These are phyloP conservation scores for Tulasnella sp. DNA, from an alignment of 768 basidiomycete genomes.

Conservation along the genomic window DNA sequence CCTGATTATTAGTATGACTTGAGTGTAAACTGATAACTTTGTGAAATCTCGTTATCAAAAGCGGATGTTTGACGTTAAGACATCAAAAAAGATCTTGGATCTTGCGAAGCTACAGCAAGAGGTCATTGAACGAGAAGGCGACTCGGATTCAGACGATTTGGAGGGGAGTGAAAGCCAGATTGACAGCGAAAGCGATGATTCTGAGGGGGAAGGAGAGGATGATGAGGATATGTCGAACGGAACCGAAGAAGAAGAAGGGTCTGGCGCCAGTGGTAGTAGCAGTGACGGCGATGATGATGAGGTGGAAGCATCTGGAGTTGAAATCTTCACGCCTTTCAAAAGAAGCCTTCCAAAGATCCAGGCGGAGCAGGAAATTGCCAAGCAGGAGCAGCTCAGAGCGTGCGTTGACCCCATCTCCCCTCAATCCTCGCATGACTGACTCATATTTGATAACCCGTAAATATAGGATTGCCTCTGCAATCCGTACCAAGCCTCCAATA, in stretches of 20 bases:
- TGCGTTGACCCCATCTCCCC: not conserved
- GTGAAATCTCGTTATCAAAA: slow-evolving; percentile 26
- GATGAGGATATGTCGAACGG: slow-evolving; percentile 21
- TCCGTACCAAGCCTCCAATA: slow-evolving; percentile 4
- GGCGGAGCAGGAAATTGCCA: no score
- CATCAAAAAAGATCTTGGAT: slow-evolving; percentile 79
- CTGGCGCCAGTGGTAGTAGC: slow-evolving; percentile 22
- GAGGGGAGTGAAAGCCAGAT: slow-evolving; percentile 43
- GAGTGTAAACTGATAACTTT: not conserved
- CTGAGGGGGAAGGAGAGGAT: slow-evolving; percentile 9
- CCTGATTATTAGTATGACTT: slow-evolving; percentile 7
- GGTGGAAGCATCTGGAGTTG: slow-evolving; percentile 33
- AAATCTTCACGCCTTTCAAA: slow-evolving; percentile 18
- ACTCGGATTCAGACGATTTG: slow-evolving; percentile 37
- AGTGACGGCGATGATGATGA: slow-evolving; percentile 49
- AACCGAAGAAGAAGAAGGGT: slow-evolving; percentile 21
- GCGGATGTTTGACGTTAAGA: slow-evolving; percentile 68
- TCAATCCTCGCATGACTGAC: not conserved
- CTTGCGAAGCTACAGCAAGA: slow-evolving; percentile 89
- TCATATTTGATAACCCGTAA: not conserved
- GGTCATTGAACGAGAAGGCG: no score
- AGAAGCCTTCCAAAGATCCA: slow-evolving; percentile 19
- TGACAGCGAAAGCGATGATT: not conserved
- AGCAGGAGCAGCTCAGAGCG: no score
- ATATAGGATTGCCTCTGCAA: not conserved